Evolutionary conservation across 75 land plant species (phyloP).

Genomic region (Adiantum capillusveneris): DNA sequence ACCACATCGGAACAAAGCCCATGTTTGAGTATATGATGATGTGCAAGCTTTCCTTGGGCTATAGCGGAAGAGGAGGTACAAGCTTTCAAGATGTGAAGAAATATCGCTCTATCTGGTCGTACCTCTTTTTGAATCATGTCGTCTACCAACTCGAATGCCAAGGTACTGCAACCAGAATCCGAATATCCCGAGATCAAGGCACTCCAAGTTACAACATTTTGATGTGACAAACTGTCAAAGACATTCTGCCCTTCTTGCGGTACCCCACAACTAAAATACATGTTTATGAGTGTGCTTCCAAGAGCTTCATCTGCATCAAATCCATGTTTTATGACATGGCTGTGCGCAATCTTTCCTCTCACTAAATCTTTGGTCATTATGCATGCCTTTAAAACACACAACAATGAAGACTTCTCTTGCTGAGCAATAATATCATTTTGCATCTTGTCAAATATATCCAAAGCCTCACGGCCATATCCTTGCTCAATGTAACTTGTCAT

Average conservation of each 20-base stretch:
- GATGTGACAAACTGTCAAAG: conserved; percentile 7
- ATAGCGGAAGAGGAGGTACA: conserved; percentile 41
- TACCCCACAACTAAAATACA: conserved; percentile 10
- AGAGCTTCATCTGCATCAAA: conserved; percentile 7
- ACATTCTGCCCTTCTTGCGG: not conserved
- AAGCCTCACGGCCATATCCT: conserved; percentile 9
- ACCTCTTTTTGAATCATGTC: conserved; percentile 34
- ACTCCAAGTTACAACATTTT: conserved; percentile 51
- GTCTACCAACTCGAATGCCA: conserved; percentile 32
- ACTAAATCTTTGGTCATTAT: not conserved
- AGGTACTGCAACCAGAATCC: not conserved
- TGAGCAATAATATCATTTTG: not conserved
- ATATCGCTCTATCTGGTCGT: conserved; percentile 37
- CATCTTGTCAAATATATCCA: conserved; percentile 9
- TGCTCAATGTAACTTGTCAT: conserved; percentile 9
- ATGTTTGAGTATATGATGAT: conserved; percentile 30
- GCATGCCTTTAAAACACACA: not conserved
- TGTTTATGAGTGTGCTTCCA: conserved; percentile 8
- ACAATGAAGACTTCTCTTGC: not conserved
- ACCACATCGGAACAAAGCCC: conserved; percentile 45
- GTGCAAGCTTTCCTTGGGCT: conserved; percentile 49
- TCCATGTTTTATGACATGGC: not conserved
- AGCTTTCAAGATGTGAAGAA: conserved; percentile 44
- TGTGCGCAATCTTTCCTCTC: not conserved
- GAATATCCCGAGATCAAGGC: conserved; percentile 50